phyloP scores from a whole-genome alignment of 1,284 basidiomycete species.

The Neolentinus lepideus region DNA sequence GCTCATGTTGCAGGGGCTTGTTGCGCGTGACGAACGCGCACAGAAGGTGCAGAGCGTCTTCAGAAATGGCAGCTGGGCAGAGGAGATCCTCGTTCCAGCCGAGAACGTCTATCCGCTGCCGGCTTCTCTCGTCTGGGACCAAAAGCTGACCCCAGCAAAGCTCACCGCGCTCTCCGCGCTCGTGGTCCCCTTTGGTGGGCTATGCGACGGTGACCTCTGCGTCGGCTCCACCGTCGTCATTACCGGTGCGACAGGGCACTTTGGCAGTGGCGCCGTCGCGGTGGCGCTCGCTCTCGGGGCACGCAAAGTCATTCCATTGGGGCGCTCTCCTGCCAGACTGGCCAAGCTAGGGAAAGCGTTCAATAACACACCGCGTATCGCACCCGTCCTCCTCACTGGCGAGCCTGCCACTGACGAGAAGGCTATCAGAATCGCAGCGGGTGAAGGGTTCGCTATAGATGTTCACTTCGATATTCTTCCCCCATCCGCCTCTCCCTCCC shows the following conservation, averaged over 20 bases:
- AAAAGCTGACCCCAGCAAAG: neutral
- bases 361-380: neutral
- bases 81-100: constrained; percentile 2
- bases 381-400: neutral
- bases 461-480: neutral
- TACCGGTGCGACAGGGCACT: constrained; percentile 1
- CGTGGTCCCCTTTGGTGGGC: constrained; percentile 1
- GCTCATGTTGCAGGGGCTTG: neutral
- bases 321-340: neutral
- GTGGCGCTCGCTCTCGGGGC: constrained; percentile 1
- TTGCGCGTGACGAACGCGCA: neutral
- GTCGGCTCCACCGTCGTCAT: constrained; percentile 1
- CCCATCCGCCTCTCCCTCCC: neutral
- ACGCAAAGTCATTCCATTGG: neutral
- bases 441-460: neutral
- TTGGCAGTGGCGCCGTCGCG: constrained; percentile 1
- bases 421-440: neutral
- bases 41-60: constrained; percentile 3
- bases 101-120: neutral
- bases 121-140: constrained; percentile 25
- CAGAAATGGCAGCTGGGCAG: constrained; percentile 5
- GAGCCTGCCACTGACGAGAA: neutral
- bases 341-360: neutral
- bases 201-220: neutral
- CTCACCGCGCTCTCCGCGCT: neutral